Percentiles rank a stretch among this genome's conserved stretches.
These are phyloP conservation scores for Murraya koenigii DNA, from an alignment of 345 rosid genomes.

Conservation along the genomic window DNA sequence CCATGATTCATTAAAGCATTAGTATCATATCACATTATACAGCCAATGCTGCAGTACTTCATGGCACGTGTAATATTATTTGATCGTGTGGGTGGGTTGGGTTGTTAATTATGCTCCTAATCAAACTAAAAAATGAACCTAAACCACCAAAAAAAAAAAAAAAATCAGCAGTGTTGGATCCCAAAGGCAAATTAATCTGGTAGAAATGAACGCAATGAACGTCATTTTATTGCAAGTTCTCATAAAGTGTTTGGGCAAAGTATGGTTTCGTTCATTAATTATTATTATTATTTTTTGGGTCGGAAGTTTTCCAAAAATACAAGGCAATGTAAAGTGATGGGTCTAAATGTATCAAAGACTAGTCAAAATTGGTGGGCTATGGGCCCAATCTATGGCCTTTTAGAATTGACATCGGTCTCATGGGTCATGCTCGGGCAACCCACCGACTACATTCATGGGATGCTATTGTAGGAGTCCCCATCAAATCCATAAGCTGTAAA, in stretches of 20 bases:
- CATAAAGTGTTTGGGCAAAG: neutral
- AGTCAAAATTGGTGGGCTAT: neutral
- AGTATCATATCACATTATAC: neutral
- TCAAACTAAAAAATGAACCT: neutral
- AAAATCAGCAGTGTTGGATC: neutral
- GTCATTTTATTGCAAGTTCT: neutral
- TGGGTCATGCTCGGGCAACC: no score
- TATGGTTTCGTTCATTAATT: neutral
- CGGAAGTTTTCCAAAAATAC: neutral
- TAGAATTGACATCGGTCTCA: no score
- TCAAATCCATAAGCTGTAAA: neutral
- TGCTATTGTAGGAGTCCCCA: neutral
- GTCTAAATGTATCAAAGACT: neutral
- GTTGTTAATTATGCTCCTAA: slow-evolving; percentile 7
- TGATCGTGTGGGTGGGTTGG: neutral
- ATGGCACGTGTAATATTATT: neutral
- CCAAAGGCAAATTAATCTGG: neutral
- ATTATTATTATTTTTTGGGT: neutral
- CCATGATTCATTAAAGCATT: neutral
- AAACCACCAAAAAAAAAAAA: neutral
- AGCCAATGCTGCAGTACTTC: neutral
- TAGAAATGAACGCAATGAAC: neutral
- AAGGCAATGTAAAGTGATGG: neutral
- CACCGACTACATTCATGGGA: neutral
- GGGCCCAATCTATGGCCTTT: neutral